Percentiles rank a stretch among this genome's conserved stretches.
These are phyloP conservation scores for Fraxinus baroniana DNA, from an alignment of 305 asterid genomes.

Conservation along the genomic window DNA sequence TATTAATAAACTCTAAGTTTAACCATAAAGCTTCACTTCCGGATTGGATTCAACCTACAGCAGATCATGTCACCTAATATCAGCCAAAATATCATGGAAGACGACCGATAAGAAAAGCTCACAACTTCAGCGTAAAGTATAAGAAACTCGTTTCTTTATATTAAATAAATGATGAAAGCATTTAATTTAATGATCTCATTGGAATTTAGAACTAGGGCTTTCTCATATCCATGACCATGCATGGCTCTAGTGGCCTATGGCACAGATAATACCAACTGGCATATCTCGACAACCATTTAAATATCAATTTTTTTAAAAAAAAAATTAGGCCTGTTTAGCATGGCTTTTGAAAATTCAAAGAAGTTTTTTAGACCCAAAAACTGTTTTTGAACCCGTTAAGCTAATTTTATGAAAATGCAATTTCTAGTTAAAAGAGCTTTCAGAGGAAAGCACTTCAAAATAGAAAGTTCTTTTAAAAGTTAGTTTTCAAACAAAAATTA, in stretches of 20 bases:
- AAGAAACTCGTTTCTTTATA: not conserved
- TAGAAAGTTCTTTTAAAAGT: too few species aligned
- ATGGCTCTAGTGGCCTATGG: not conserved
- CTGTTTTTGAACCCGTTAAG: too few species aligned
- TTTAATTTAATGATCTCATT: not conserved
- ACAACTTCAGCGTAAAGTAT: not conserved
- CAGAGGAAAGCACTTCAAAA: not conserved
- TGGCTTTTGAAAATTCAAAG: too few species aligned
- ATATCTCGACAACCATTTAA: not conserved
- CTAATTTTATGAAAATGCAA: too few species aligned
- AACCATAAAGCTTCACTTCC: not conserved
- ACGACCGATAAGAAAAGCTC: not conserved
- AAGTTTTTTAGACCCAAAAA: too few species aligned
- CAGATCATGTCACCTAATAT: not conserved
- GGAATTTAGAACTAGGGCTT: not conserved
- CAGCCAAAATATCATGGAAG: not conserved
- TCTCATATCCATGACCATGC: not conserved
- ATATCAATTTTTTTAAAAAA: not conserved
- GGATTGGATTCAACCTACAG: not conserved
- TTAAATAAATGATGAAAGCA: not conserved
- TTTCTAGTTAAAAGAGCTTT: not conserved
- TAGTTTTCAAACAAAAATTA: too few species aligned
- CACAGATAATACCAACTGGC: not conserved
- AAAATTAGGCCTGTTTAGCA: too few species aligned
- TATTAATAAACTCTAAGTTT: not conserved